Conservation (phyloP, 2,329 filamentous ascomycete genomes). For the Helicocarpus griseus region DNA sequence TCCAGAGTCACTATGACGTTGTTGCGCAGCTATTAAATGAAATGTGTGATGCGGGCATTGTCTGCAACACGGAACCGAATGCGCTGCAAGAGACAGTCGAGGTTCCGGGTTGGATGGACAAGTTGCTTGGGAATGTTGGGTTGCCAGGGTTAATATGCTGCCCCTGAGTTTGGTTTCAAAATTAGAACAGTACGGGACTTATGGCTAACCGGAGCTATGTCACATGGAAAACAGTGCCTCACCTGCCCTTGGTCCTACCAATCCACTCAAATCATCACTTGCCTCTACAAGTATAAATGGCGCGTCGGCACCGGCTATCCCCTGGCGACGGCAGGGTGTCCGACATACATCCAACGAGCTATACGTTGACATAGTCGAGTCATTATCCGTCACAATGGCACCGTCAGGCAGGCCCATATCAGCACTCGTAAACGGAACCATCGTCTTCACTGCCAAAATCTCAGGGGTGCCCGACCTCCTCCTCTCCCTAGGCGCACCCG, state of each 20-base stretch:
- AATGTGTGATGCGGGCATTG: conserved; percentile 90
- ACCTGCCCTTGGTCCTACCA: conserved; percentile 30
- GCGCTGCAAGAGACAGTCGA: conserved; percentile 84
- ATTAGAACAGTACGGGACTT: too few relatives aligned
- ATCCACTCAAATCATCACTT: conserved; percentile 32
- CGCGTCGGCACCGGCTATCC: conserved; percentile 48
- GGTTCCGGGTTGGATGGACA: conserved; percentile 81
- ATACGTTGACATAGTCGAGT: conserved; percentile 92
- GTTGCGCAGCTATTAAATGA: conserved; percentile 86
- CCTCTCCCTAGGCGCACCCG: conserved; percentile 67
- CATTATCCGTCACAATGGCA: conserved; percentile 74
- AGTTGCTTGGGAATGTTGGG: conserved; percentile 76
- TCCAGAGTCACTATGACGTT: conserved; percentile 86
- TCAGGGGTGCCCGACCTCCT: conserved; percentile 89
- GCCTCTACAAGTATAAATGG: conserved; percentile 21
- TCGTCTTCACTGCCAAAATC: conserved; percentile 90
- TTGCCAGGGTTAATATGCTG: conserved; percentile 55
- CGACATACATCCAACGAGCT: conserved; percentile 94
- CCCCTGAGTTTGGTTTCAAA: too few relatives aligned
- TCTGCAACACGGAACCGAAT: conserved; percentile 87
- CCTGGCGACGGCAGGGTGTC: conserved; percentile 87
- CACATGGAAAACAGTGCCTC: conserved; percentile 24
- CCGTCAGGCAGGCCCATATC: conserved; percentile 81
- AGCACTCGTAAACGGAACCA: conserved; percentile 81
- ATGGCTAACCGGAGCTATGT: not conserved